Evolutionary conservation across 1,139 yeast species (phyloP).

Genomic region (Saccharomycopsis hybrid): DNA sequence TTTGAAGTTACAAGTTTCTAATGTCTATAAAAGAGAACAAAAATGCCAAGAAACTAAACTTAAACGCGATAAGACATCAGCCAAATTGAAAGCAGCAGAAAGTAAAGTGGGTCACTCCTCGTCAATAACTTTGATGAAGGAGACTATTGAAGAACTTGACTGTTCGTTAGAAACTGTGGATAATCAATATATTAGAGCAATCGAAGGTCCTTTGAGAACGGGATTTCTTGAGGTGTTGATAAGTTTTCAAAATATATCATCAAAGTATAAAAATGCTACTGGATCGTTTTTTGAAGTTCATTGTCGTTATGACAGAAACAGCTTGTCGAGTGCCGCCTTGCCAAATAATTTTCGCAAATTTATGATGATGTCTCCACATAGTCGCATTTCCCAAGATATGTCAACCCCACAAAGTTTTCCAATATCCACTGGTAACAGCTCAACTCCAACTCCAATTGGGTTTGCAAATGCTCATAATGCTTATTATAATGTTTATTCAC

Average conservation of each 20-base stretch:
- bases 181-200: constrained; percentile 43
- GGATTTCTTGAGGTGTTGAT: constrained; percentile 39
- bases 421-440: too few species aligned
- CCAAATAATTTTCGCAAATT: too few species aligned
- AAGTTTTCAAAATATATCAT: constrained; percentile 33
- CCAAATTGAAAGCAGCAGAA: constrained; percentile 36
- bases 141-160: constrained; percentile 44
- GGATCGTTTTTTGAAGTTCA: constrained; percentile 29
- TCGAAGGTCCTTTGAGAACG: constrained; percentile 39
- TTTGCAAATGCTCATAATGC: too few species aligned
- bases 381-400: too few species aligned
- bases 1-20: constrained; percentile 37
- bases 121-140: constrained; percentile 37
- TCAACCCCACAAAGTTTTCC: too few species aligned
- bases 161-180: constrained; percentile 45
- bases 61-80: constrained; percentile 33
- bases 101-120: constrained; percentile 42
- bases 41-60: constrained; percentile 36
- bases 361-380: too few species aligned
- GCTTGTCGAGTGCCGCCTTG: too few species aligned
- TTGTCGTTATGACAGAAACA: too few species aligned
- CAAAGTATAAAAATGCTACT: constrained; percentile 31
- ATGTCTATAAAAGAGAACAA: constrained; percentile 46
- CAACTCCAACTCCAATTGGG: too few species aligned
- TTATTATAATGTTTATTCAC: too few species aligned